Evolutionary conservation across 176 grass and related monocot genomes (phyloP).

Genomic region (Tillandsia leiboldiana): DNA sequence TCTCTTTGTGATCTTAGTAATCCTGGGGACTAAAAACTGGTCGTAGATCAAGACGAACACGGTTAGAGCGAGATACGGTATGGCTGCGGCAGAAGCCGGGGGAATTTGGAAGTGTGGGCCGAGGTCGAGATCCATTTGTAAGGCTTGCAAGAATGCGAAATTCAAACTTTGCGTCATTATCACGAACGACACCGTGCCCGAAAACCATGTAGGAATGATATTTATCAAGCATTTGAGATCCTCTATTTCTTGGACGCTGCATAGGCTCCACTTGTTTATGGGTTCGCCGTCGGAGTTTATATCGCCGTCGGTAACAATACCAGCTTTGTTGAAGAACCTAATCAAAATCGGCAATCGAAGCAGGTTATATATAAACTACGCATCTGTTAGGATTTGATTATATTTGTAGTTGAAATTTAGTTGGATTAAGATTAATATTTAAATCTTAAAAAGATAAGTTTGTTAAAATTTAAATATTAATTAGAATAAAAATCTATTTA

Average conservation of each 20-base stretch:
- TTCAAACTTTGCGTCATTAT: conserved; percentile 1
- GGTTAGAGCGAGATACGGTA: conserved; percentile 24
- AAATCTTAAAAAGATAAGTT: no score
- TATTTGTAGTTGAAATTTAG: no score
- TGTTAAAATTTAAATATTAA: no score
- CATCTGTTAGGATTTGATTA: no score
- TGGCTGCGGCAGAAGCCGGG: conserved; percentile 7
- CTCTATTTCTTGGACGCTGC: conserved; percentile 54
- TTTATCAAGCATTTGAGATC: conserved; percentile 26
- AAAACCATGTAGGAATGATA: conserved; percentile 34
- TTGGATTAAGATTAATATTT: no score
- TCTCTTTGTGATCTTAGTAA: not conserved
- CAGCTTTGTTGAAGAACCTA: conserved; percentile 47
- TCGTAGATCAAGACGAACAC: conserved; percentile 35
- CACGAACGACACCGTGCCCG: conserved; percentile 32
- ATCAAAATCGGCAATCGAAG: no score
- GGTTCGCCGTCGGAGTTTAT: conserved; percentile 17
- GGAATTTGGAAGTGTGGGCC: conserved; percentile 33
- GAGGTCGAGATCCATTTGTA: conserved; percentile 34
- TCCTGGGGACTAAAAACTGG: conserved; percentile 11
- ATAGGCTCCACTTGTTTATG: conserved; percentile 25
- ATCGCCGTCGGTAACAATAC: conserved; percentile 27
- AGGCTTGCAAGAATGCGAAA: conserved; percentile 19
- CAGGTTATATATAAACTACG: not conserved
- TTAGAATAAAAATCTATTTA: no score